phyloP scores from a whole-genome alignment of 2,329 filamentous ascomycete species.

The Bipolaris bicolor region DNA sequence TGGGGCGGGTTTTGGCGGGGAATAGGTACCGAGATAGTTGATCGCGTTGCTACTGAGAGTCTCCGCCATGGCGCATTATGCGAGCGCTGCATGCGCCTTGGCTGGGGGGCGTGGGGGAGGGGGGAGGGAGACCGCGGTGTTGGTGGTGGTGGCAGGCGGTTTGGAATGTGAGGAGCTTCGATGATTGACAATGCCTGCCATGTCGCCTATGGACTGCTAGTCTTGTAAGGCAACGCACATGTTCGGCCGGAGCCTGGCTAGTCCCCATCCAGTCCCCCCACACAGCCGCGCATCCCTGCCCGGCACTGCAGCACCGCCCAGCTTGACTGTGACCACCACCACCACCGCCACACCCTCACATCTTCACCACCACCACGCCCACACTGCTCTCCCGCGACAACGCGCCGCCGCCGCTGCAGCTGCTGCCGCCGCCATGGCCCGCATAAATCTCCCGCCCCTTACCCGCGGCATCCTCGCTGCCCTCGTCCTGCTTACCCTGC shows the following conservation, averaged over 20 bases:
- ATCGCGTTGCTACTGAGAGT: constrained; percentile 66
- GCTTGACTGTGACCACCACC: background rate
- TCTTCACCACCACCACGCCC: background rate
- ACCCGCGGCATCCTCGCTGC: constrained; percentile 81
- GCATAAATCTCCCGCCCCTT: constrained; percentile 90
- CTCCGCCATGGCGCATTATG: constrained; percentile 52
- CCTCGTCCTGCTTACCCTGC: constrained; percentile 76
- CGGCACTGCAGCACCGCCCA: background rate
- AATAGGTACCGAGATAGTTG: constrained; percentile 61
- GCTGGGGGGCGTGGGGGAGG: background rate
- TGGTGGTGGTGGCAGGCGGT: background rate
- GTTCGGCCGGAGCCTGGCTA: constrained; percentile 2
- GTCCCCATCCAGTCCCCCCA: background rate
- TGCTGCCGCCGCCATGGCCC: constrained; percentile 63
- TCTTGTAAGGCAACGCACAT: too few species aligned
- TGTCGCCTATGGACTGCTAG: too few species aligned
- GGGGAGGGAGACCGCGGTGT: background rate
- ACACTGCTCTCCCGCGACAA: background rate
- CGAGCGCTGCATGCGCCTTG: constrained; percentile 16
- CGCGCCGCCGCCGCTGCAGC: constrained; percentile 7
- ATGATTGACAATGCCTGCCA: background rate
- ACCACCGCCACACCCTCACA: constrained; percentile 4
- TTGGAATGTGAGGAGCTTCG: background rate
- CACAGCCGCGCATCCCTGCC: constrained; percentile 5
- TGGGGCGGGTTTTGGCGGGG: constrained; percentile 2